phyloP scores from a whole-genome alignment of 306 rosid genomes.

The Geum urbanum region DNA sequence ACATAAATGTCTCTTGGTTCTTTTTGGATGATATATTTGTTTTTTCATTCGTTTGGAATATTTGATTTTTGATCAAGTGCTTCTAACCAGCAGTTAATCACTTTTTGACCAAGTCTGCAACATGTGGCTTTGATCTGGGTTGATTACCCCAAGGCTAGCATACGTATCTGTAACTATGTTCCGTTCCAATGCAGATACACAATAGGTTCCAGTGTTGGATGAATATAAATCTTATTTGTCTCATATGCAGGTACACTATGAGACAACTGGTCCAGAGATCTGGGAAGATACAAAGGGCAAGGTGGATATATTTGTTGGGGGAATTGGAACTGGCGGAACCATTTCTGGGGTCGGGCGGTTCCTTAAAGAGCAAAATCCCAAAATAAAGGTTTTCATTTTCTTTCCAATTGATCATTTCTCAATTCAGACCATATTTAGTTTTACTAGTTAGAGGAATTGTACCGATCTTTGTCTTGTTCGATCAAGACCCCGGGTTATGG shows the following conservation, averaged over 20 bases:
- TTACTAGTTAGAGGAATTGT: not conserved
- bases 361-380: constrained; percentile 75
- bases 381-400: constrained; percentile 52
- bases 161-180: not conserved
- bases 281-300: constrained; percentile 98
- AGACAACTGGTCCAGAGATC: constrained; percentile 99
- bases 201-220: constrained; percentile 8
- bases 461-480: not conserved
- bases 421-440: constrained; percentile 1
- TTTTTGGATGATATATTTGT: not conserved
- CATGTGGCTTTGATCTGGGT: not conserved
- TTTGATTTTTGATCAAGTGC: not conserved
- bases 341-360: constrained; percentile 82
- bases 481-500: not conserved
- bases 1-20: not conserved
- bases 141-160: not conserved
- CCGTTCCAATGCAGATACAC: constrained; percentile 47
- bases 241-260: constrained; percentile 76
- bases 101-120: not conserved
- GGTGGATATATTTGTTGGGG: constrained; percentile 88
- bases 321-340: constrained; percentile 99
- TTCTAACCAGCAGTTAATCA: not conserved
- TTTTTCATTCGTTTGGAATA: not conserved
- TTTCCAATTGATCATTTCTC: constrained; percentile 1
- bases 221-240: constrained; percentile 7